Evolutionary conservation across 352 stramenopile species (phyloP), one percentile per base, ranked within the genome.

Genomic region (Globisporangium recalcitrans): DNA sequence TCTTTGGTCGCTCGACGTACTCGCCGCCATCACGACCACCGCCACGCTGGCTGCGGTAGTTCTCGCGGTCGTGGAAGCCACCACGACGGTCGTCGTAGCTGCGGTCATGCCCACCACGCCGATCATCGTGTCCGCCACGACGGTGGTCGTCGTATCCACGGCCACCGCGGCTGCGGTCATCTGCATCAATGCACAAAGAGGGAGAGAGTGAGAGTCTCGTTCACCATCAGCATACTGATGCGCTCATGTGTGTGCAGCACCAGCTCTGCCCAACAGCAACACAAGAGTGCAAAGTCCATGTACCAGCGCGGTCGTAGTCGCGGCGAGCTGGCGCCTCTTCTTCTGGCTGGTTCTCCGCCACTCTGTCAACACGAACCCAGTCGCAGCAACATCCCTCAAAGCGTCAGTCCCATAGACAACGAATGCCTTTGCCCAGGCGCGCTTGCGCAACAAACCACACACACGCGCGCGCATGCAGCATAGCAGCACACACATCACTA

Each of bases 1-100:
- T 93, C 78, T 93, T 88, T 10, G 68, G 77, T 26, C 79, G 81
- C 32, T 89, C 72, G 44, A 19, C 38, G 57, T 65, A 42, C 24
- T 58, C 69, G 4, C 47, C 58, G 4, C 65, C 57, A 49, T 75
- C 71, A 36, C 60, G 65, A 54, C 74, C 69, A 56, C 44, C 58
- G 16, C 46, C 44, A 24, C 47, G 44, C 24, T 49, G 58, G 58
- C 19, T 49, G 27, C 32, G 46, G 26, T 46, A 36, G 47, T 52
- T 61, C 38, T 58, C 62, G 38, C 65, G 51, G 9, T 56, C 52
- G 21, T 62, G 26, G 38, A 51, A 36, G 27, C 56, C 55, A 7
- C 62, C 47, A 5, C 49, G 26, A 24, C 44, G 62, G 56, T 68
- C 57, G 32, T 31, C 46, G 24, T 65, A 32, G 26, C 61, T 29